These are phyloP conservation scores for Wallacemonas sp. DNA, from an alignment of 208 protist species.

Conservation along the genomic window DNA sequence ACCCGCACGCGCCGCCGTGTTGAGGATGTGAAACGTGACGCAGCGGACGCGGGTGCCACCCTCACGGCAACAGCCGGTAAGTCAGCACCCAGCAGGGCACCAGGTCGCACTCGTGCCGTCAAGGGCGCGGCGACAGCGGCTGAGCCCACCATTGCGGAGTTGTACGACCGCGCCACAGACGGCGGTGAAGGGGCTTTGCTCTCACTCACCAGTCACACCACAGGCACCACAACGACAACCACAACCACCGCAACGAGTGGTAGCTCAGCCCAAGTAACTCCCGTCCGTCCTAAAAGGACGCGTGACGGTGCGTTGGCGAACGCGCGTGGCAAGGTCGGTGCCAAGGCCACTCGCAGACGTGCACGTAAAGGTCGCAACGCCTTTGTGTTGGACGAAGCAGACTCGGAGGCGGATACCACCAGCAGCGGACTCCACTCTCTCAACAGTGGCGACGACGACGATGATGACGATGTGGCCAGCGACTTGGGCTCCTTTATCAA, in stretches of 20 bases:
- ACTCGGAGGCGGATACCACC: neutral
- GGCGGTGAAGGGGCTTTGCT: neutral
- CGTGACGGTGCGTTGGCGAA: neutral
- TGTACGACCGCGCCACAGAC: neutral
- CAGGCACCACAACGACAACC: neutral
- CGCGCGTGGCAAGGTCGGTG: no score
- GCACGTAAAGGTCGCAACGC: neutral
- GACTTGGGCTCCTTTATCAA: constrained; percentile 22
- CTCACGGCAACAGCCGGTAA: neutral
- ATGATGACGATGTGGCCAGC: constrained; percentile 13
- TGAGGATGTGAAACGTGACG: neutral
- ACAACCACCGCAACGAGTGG: constrained; percentile 14
- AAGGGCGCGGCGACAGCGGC: neutral
- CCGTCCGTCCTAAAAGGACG: neutral
- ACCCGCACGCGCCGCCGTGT: constrained; percentile 5
- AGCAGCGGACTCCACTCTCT: constrained; percentile 9
- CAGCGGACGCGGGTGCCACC: neutral
- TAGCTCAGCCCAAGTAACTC: neutral
- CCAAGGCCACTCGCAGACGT: neutral
- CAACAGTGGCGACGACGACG: neutral
- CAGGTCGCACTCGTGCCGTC: neutral
- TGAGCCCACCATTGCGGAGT: constrained; percentile 12
- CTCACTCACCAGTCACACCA: neutral
- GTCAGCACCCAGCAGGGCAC: neutral
- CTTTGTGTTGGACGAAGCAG: constrained; percentile 37